Conservation (phyloP, 208 protist genomes). For the Crithidia fasciculata region DNA sequence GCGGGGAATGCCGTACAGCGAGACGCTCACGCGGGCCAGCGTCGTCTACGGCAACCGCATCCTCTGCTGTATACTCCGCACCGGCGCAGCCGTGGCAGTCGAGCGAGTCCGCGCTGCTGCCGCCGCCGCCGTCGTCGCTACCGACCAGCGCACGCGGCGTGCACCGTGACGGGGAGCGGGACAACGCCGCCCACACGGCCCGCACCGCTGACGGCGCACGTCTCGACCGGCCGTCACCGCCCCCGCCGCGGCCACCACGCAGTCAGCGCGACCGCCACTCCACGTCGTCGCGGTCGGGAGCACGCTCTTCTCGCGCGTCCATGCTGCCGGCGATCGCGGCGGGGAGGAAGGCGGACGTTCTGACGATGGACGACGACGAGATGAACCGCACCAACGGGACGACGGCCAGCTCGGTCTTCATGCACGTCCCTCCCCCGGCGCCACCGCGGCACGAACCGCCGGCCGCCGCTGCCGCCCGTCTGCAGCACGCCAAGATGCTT, state of each 20-base stretch:
- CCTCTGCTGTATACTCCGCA: constrained; percentile 64
- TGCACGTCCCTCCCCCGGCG: constrained; percentile 14
- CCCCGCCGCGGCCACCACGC: background rate
- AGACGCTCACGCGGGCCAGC: constrained; percentile 57
- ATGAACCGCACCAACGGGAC: constrained; percentile 6
- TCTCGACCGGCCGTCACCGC: background rate
- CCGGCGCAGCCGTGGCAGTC: constrained; percentile 11
- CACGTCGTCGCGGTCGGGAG: background rate
- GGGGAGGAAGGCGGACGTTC: background rate
- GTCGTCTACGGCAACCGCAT: constrained; percentile 80
- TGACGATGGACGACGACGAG: constrained; percentile 4
- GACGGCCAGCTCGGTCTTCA: constrained; percentile 8
- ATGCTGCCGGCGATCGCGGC: constrained; percentile 15
- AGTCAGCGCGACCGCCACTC: constrained; percentile 6
- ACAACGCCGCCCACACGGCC: background rate
- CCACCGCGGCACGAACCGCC: background rate
- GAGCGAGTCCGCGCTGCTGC: constrained; percentile 4
- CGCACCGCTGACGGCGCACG: background rate
- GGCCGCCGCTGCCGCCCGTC: background rate
- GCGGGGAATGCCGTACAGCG: constrained; percentile 62
- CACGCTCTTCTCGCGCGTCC: background rate
- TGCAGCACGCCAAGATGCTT: constrained; percentile 36
- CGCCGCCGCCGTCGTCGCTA: constrained; percentile 7
- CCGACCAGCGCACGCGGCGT: constrained; percentile 4
- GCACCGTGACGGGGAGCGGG: background rate